phyloP scores from a whole-genome alignment of 2,329 filamentous ascomycete genomes.

The Aspergillus phoenicis region DNA sequence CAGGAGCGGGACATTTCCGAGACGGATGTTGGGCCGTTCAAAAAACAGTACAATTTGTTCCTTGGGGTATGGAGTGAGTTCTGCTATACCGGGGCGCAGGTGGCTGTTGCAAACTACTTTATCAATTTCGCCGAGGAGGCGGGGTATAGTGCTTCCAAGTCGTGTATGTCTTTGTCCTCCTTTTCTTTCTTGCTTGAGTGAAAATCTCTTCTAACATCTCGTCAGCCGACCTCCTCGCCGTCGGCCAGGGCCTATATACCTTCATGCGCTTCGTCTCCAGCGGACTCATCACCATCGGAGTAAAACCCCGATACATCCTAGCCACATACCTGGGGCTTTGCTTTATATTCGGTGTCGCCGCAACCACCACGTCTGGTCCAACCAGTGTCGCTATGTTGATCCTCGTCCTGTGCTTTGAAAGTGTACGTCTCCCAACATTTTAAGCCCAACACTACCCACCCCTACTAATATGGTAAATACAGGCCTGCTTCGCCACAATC shows the following conservation, averaged over 20 bases:
- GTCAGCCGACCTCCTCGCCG: slow-evolving; percentile 4
- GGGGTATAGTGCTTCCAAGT: background rate
- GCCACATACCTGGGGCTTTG: background rate
- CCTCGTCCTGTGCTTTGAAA: background rate
- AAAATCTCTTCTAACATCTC: background rate
- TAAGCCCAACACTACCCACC: background rate
- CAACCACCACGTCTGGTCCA: background rate
- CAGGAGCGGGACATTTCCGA: slow-evolving; percentile 6
- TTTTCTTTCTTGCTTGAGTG: too few species aligned
- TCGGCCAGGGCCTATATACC: slow-evolving; percentile 10
- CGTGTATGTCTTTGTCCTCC: background rate
- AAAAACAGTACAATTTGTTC: slow-evolving; percentile 8
- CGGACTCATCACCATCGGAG: slow-evolving; percentile 1
- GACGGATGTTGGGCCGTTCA: background rate
- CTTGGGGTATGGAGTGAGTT: slow-evolving; percentile 1
- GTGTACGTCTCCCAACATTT: background rate
- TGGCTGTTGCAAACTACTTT: slow-evolving; percentile 5
- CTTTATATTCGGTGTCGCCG: background rate
- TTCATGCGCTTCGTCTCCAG: slow-evolving; percentile 7
- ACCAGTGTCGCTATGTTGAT: background rate
- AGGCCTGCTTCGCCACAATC: slow-evolving; percentile 15
- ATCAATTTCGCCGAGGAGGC: slow-evolving; percentile 9
- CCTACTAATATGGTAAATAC: background rate
- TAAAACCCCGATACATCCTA: slow-evolving; percentile 9
- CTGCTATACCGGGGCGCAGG: slow-evolving; percentile 7